Conservation (phyloP, 1,284 basidiomycete species). For the Polyporus tsugae region DNA sequence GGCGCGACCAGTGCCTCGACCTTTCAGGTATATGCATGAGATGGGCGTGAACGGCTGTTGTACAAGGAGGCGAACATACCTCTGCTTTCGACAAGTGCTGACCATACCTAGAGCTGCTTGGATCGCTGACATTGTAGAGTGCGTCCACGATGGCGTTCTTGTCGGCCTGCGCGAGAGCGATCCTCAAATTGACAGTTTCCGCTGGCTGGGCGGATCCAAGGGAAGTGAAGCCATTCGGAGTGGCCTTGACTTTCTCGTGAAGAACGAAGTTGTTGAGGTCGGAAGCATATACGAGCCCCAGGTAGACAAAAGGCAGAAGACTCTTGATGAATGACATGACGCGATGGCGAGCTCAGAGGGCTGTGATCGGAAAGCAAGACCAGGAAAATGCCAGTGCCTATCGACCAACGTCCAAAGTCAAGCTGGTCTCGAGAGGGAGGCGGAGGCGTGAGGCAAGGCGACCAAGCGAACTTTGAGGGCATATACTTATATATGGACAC, state of each 20-base stretch:
- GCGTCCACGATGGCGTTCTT: slow-evolving; percentile 41
- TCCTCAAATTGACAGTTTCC: slow-evolving; percentile 32
- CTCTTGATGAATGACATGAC: neutral
- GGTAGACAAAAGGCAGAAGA: neutral
- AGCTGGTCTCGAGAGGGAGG: neutral
- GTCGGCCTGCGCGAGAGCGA: slow-evolving; percentile 39
- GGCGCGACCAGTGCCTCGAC: slow-evolving; percentile 48
- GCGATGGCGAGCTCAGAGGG: too few relatives aligned
- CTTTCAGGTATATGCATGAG: slow-evolving; percentile 28
- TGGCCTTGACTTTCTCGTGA: slow-evolving; percentile 30
- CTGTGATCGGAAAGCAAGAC: neutral
- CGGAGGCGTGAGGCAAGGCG: neutral
- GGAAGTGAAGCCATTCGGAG: slow-evolving; percentile 34
- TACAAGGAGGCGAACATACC: slow-evolving; percentile 26
- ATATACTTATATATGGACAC: neutral
- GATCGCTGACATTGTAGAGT: slow-evolving; percentile 30
- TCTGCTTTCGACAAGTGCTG: slow-evolving; percentile 43
- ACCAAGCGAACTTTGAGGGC: neutral
- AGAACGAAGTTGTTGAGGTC: slow-evolving; percentile 2
- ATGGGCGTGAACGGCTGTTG: too few relatives aligned
- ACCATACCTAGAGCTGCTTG: slow-evolving; percentile 36
- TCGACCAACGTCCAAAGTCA: neutral
- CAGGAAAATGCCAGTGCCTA: neutral
- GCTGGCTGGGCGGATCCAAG: slow-evolving; percentile 31
- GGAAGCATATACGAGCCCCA: slow-evolving; percentile 4